phyloP scores from a whole-genome alignment of 2,329 filamentous ascomycete genomes.

The Cadophora malorum region DNA sequence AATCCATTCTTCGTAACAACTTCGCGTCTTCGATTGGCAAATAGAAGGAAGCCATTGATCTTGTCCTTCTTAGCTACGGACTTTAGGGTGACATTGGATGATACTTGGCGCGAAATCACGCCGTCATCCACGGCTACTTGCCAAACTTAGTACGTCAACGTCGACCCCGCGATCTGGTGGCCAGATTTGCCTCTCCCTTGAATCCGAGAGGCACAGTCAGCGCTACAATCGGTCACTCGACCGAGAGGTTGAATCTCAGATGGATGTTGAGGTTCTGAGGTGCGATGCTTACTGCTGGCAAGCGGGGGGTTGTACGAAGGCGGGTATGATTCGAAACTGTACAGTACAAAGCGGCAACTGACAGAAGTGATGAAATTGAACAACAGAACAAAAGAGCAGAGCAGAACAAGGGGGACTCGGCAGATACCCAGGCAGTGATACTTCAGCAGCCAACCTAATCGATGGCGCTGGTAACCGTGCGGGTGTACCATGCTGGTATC shows the following conservation, averaged over 20 bases:
- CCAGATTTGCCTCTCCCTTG: background rate
- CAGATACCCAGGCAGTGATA: background rate
- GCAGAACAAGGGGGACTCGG: background rate
- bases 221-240: conserved; percentile 23
- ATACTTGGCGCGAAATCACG: background rate
- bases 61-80: conserved; percentile 4
- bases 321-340: conserved; percentile 4
- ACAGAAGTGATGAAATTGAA: conserved; percentile 10
- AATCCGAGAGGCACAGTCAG: conserved; percentile 22
- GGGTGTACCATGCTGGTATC: background rate
- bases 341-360: conserved; percentile 7
- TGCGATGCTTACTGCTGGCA: background rate
- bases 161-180: conserved; percentile 16
- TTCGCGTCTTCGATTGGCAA: conserved; percentile 17
- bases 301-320: conserved; percentile 14
- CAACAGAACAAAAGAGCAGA: background rate
- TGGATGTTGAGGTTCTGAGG: background rate
- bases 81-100: conserved; percentile 4
- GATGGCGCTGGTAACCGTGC: background rate
- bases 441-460: background rate
- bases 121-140: conserved; percentile 10
- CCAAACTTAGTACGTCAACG: background rate
- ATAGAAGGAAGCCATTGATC: conserved; percentile 1
- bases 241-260: conserved; percentile 8
- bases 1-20: conserved; percentile 5